phyloP scores from a whole-genome alignment of 495 filamentous ascomycete genomes.

The Aspergillus hancockii region DNA sequence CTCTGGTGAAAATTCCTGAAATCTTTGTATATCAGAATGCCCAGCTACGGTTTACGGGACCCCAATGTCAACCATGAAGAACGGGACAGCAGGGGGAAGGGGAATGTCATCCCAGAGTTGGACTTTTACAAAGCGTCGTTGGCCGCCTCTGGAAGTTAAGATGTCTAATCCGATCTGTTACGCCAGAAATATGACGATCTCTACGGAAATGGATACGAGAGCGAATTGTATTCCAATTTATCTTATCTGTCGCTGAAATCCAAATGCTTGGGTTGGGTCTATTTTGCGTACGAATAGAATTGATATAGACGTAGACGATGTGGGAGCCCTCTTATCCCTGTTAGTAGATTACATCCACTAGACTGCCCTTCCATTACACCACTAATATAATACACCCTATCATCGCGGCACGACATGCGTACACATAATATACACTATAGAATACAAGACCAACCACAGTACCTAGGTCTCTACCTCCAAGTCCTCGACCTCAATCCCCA shows the following conservation, averaged over 20 bases:
- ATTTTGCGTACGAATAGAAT: not conserved
- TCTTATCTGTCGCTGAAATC: not conserved
- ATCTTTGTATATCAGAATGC: slow-evolving; percentile 3
- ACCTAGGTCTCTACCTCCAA: too few species aligned
- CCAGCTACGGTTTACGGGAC: not conserved
- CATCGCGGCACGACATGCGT: too few species aligned
- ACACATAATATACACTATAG: not conserved
- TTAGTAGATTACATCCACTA: too few species aligned
- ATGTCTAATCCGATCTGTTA: not conserved
- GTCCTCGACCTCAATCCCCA: not conserved
- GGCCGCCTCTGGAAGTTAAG: not conserved
- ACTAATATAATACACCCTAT: too few species aligned
- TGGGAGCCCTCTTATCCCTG: too few species aligned
- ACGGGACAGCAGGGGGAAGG: not conserved
- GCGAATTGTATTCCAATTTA: slow-evolving; percentile 8
- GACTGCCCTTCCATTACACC: too few species aligned
- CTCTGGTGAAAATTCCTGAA: slow-evolving; percentile 9
- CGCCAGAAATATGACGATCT: not conserved
- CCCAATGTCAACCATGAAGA: not conserved
- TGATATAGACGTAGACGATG: too few species aligned
- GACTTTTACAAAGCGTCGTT: not conserved
- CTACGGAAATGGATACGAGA: slow-evolving; percentile 3
- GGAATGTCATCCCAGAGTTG: not conserved
- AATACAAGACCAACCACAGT: not conserved
- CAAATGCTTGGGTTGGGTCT: not conserved